Conservation (phyloP, 2,329 filamentous ascomycete genomes). For the Trichoderma atrobrunneum region DNA sequence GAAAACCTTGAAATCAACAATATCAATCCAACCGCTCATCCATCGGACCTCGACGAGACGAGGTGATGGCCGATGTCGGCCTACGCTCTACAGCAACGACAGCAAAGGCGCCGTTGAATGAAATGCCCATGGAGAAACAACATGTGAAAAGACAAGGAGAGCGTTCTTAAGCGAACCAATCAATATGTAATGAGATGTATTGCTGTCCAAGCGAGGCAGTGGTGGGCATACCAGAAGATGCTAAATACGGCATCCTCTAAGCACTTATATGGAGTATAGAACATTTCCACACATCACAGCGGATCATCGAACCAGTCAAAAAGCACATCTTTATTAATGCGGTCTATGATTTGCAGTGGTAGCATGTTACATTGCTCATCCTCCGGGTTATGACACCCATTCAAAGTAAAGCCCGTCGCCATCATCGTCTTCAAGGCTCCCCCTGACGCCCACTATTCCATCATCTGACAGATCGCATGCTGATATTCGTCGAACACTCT, state of each 20-base stretch:
- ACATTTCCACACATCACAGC: background rate
- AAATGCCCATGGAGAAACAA: background rate
- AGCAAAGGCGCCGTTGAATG: background rate
- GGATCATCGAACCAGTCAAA: background rate
- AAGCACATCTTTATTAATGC: background rate
- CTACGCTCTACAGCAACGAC: background rate
- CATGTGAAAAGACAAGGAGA: background rate
- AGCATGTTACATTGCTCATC: background rate
- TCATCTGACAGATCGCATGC: background rate
- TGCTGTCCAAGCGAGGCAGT: background rate
- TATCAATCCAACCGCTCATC: background rate
- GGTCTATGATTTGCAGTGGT: background rate
- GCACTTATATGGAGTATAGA: background rate
- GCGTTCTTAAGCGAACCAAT: background rate
- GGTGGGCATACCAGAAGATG: background rate
- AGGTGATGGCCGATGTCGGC: background rate
- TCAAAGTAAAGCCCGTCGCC: background rate
- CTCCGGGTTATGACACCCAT: background rate
- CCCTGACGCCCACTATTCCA: background rate
- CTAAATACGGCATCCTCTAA: background rate
- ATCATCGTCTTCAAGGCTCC: background rate
- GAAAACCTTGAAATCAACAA: background rate
- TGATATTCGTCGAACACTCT: background rate
- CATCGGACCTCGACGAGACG: background rate
- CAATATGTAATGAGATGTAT: background rate